Evolutionary conservation across 805 yeast genomes (phyloP).

Genomic region (Metschnikowia sp.): DNA sequence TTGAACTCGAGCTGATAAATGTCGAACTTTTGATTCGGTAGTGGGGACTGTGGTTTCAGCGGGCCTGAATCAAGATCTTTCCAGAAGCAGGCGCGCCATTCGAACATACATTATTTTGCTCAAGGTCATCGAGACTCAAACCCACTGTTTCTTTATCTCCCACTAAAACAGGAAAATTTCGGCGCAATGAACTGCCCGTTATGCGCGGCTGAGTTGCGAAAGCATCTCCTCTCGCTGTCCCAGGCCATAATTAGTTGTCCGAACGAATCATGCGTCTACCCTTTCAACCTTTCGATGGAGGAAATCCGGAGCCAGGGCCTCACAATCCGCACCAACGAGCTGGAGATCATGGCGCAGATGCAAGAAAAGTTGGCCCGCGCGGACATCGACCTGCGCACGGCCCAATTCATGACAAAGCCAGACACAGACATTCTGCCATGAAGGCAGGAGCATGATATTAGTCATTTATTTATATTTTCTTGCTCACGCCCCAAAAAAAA

Average conservation of each 20-base stretch:
- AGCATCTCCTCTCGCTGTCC: slow-evolving; percentile 26
- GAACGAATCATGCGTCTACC: slow-evolving; percentile 26
- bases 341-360: slow-evolving; percentile 27
- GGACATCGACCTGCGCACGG: slow-evolving; percentile 24
- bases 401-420: slow-evolving; percentile 21
- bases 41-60: too few species aligned
- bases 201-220: slow-evolving; percentile 23
- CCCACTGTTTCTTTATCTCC: neutral
- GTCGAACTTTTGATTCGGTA: too few species aligned
- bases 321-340: slow-evolving; percentile 19
- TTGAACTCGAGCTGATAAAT: too few species aligned
- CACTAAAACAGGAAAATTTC: neutral
- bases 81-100: too few species aligned
- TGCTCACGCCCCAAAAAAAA: too few species aligned
- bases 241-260: slow-evolving; percentile 30
- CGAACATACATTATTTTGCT: too few species aligned
- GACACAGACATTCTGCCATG: neutral
- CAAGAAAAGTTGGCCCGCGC: slow-evolving; percentile 23
- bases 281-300: slow-evolving; percentile 30
- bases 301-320: slow-evolving; percentile 26
- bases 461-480: neutral
- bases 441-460: neutral
- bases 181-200: slow-evolving; percentile 27
- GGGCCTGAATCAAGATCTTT: too few species aligned
- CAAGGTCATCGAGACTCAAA: too few species aligned